phyloP scores from a whole-genome alignment of 179 eudicot species.

The Heliamphora pulchella region DNA sequence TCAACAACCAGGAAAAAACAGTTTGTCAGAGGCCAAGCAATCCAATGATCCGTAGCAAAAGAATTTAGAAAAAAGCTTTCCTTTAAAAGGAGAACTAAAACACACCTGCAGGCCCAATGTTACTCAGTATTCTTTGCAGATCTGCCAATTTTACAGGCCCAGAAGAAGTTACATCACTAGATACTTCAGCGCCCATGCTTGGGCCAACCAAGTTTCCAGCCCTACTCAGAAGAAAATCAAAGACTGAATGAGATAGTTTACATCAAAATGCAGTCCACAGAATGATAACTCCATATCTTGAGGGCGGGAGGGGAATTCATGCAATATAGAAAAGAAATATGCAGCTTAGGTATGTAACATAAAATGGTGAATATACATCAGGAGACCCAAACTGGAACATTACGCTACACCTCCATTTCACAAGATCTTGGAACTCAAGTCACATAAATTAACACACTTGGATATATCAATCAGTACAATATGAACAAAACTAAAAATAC shows the following conservation, averaged over 20 bases:
- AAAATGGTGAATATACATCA: neutral
- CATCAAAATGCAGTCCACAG: neutral
- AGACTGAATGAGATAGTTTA: neutral
- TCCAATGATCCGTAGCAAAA: conserved; percentile 9
- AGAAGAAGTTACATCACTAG: conserved; percentile 83
- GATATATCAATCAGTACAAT: neutral
- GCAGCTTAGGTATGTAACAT: neutral
- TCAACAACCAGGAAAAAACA: conserved; percentile 21
- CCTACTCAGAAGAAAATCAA: conserved; percentile 25
- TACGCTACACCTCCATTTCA: neutral
- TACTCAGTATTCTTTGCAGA: conserved; percentile 88
- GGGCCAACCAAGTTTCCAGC: conserved; percentile 89
- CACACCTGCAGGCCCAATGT: conserved; percentile 69
- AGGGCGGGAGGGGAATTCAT: neutral
- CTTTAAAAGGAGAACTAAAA: neutral
- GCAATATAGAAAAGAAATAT: neutral
- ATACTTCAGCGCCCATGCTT: conserved; percentile 65
- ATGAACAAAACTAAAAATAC: neutral
- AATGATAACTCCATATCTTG: neutral
- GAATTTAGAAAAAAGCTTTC: neutral
- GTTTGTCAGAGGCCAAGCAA: conserved; percentile 10
- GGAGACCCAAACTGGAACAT: neutral
- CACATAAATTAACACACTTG: neutral
- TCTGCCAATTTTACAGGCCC: conserved; percentile 91
- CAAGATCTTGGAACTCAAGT: neutral